phyloP scores from a whole-genome alignment of 2,329 filamentous ascomycete species.

The Verticillium tricorpus region DNA sequence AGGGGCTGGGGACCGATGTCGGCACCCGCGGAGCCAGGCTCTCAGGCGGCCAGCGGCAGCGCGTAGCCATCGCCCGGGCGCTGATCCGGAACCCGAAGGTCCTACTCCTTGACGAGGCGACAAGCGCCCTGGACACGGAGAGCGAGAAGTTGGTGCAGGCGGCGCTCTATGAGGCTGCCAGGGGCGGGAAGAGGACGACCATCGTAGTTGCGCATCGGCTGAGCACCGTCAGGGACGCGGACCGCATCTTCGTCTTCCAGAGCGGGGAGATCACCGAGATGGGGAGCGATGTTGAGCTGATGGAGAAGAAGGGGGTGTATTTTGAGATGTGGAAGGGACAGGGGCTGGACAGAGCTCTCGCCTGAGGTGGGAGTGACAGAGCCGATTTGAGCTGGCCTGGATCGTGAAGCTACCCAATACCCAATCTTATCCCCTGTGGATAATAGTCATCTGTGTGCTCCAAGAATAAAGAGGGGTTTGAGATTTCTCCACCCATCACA shows the following conservation, averaged over 20 bases:
- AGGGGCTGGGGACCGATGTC: conserved; percentile 55
- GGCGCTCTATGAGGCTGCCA: conserved; percentile 25
- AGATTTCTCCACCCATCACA: too few relatives aligned
- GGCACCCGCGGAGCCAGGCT: conserved; percentile 65
- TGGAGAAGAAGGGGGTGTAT: not conserved
- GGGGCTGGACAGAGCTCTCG: conserved; percentile 1
- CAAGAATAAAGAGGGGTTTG: too few relatives aligned
- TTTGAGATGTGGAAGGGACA: conserved; percentile 8
- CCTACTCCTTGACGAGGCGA: conserved; percentile 65
- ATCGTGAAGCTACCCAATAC: too few relatives aligned
- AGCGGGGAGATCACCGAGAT: conserved; percentile 34
- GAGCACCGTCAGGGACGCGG: conserved; percentile 35
- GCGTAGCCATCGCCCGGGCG: conserved; percentile 61
- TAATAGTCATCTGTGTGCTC: too few relatives aligned
- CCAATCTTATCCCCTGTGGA: too few relatives aligned
- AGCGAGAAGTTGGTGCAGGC: conserved; percentile 50
- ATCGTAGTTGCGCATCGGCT: conserved; percentile 38
- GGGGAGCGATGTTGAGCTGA: conserved; percentile 31
- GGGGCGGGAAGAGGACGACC: conserved; percentile 7
- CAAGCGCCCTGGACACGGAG: conserved; percentile 57
- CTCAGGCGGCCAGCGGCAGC: conserved; percentile 63
- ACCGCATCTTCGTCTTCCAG: conserved; percentile 39
- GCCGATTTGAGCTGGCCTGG: too few relatives aligned
- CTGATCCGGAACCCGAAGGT: conserved; percentile 56
- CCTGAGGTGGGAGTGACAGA: too few relatives aligned